Percentiles rank a stretch among this genome's conserved stretches.
Conservation (phyloP, 106 monocot genomes). For the Narthecium ossifragum region DNA sequence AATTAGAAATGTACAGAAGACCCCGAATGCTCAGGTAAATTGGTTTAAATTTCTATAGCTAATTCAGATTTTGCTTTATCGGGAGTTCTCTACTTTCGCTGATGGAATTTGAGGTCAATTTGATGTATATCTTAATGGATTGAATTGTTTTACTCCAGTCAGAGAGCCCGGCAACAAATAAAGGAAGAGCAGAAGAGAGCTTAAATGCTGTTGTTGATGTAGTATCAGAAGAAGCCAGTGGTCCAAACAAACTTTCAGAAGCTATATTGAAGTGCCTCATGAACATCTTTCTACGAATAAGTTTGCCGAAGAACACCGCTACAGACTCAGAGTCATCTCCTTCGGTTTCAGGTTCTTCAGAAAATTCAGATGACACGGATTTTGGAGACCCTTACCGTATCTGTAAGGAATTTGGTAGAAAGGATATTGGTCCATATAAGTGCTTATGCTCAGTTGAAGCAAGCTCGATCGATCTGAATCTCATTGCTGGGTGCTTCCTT, state of each 20-base stretch:
- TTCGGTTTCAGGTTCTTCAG: conserved; percentile 42
- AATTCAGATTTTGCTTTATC: background rate
- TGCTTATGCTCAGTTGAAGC: conserved; percentile 34
- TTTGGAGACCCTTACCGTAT: conserved; percentile 62
- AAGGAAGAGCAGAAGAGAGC: conserved; percentile 1
- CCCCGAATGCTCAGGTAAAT: conserved; percentile 13
- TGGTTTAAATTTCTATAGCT: background rate
- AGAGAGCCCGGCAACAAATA: background rate
- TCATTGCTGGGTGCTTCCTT: conserved; percentile 24
- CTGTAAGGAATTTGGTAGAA: conserved; percentile 48
- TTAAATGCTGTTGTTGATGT: conserved; percentile 7
- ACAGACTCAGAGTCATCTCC: conserved; percentile 27
- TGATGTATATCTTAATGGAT: too few species aligned
- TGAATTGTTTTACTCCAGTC: conserved; percentile 6
- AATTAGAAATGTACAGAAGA: conserved; percentile 14
- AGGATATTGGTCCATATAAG: conserved; percentile 79
- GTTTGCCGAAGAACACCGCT: conserved; percentile 4
- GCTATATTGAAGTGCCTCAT: conserved; percentile 57
- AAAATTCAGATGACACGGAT: conserved; percentile 15
- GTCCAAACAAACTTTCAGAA: conserved; percentile 73
- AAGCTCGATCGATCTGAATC: conserved; percentile 18
- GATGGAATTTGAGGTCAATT: too few species aligned
- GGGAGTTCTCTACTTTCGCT: background rate
- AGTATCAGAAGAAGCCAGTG: conserved; percentile 17
- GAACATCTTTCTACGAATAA: conserved; percentile 44